A percentile compares a stretch with the other conserved stretches of the same genome.
phyloP scores from a whole-genome alignment of 192 early-diverging fungal species.

The Linderina pennispora region DNA sequence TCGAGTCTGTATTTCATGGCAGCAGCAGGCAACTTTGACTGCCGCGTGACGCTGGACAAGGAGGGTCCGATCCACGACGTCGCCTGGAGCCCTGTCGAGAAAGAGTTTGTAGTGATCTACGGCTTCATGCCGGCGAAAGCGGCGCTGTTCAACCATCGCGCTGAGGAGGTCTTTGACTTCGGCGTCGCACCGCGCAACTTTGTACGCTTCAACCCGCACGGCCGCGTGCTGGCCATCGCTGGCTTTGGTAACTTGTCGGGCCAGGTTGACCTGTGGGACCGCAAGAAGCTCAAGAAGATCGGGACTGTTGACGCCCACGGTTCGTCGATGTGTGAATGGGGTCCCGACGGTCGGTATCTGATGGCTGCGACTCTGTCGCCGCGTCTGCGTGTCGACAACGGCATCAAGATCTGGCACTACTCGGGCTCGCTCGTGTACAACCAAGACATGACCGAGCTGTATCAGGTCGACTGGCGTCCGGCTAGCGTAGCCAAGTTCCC shows the following conservation, averaged over 20 bases:
- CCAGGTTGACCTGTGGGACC: slow-evolving; percentile 91
- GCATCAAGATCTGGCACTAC: slow-evolving; percentile 96
- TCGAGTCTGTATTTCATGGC: slow-evolving; percentile 88
- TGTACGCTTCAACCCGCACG: slow-evolving; percentile 85
- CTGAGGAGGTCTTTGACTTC: slow-evolving; percentile 77
- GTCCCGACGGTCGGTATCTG: slow-evolving; percentile 87
- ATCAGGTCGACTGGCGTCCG: slow-evolving; percentile 74
- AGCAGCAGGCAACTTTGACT: slow-evolving; percentile 88
- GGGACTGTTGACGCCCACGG: slow-evolving; percentile 75
- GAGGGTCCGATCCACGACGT: slow-evolving; percentile 96
- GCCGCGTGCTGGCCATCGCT: slow-evolving; percentile 80
- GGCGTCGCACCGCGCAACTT: slow-evolving; percentile 83
- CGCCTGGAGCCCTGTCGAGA: slow-evolving; percentile 89
- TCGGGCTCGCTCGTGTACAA: slow-evolving; percentile 75
- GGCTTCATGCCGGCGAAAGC: slow-evolving; percentile 92
- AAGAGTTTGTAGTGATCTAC: slow-evolving; percentile 95
- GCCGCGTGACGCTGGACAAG: slow-evolving; percentile 74
- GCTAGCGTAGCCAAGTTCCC: slow-evolving; percentile 61
- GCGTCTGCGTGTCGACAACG: slow-evolving; percentile 96
- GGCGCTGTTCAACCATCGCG: slow-evolving; percentile 88
- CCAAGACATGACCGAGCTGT: slow-evolving; percentile 79
- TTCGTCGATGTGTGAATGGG: slow-evolving; percentile 84
- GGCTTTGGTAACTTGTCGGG: slow-evolving; percentile 97
- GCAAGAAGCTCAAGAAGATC: slow-evolving; percentile 77
- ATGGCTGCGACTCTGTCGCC: slow-evolving; percentile 90